Evolutionary conservation across 2,329 filamentous ascomycete genomes (phyloP).

Genomic region (Cordyceps sp.): DNA sequence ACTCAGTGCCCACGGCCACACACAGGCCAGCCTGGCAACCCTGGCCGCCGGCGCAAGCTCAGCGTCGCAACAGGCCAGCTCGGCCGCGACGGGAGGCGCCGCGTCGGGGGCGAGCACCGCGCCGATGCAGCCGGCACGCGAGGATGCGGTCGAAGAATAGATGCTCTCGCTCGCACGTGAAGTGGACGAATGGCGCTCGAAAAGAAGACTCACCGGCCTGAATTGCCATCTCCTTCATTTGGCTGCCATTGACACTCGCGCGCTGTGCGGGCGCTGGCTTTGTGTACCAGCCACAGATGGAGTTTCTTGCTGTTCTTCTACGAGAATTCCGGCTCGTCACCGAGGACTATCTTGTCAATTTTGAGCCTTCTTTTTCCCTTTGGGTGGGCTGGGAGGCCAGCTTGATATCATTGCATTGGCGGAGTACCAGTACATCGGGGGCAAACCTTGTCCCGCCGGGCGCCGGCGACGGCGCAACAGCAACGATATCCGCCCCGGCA

Average conservation of each 20-base stretch:
- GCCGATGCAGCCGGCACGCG: slow-evolving; percentile 13
- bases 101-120: slow-evolving; percentile 19
- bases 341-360: not conserved
- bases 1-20: slow-evolving; percentile 6
- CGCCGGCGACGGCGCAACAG: slow-evolving; percentile 1
- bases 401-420: slow-evolving; percentile 1
- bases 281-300: too few relatives aligned
- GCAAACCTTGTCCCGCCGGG: too few relatives aligned
- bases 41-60: slow-evolving; percentile 7
- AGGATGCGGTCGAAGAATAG: slow-evolving; percentile 1
- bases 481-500: too few relatives aligned
- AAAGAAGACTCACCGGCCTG: too few relatives aligned
- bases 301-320: too few relatives aligned
- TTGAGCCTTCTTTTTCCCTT: not conserved
- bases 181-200: too few relatives aligned
- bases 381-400: not conserved
- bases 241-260: too few relatives aligned
- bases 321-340: not conserved
- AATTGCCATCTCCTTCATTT: too few relatives aligned
- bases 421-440: slow-evolving; percentile 5
- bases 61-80: slow-evolving; percentile 8
- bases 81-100: slow-evolving; percentile 7
- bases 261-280: too few relatives aligned
- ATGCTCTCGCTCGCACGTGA: too few relatives aligned
- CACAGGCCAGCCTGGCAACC: slow-evolving; percentile 14